Evolutionary conservation across 1,284 basidiomycete species (phyloP), one percentile per base, ranked within the genome.

Genomic region (Leccinum fallax): DNA sequence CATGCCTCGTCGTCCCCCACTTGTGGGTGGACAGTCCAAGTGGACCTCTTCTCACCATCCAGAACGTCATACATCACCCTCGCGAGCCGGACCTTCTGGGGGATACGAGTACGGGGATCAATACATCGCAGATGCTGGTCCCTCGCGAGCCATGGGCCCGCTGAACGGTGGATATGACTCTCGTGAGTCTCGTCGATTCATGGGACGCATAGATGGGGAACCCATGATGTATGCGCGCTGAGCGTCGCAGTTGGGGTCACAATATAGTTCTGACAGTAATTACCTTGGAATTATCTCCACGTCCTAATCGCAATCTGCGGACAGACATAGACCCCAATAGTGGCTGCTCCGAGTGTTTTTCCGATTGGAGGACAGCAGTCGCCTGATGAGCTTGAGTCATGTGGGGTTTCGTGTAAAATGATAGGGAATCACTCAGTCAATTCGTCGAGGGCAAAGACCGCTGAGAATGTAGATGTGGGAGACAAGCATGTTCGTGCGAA

Each of bases 1-100:
- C 16, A n/a, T n/a, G 30, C 64, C 55, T 55, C 55, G 62, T 26
- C 28, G 3, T 0, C 67, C 58, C 7, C 65, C 66, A 13, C 55
- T 26, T n/a, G 57, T 46, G 16, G 28, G 21, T 38, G 53, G 38
- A 24, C 57, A 36, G 4, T 53, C 55, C 4, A 19, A 38, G 21
- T 46, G 51, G 36, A 21, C 19, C 6, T 13, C 32, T 4, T 24
- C 38, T 28, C 43, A 15, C 4, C 36, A 49, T 16, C 26, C 49
- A 3, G 30, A 40, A 1, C 62, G 13, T n/a, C 53, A 49, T 16
- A 40, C 4, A 11, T 55, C 52, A 6, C 30, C 32, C 21, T 34
- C 21, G 32, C 53, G 32, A 34, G 53, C 13, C 24, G 53, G 32
- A 36, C 21, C 53, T 53, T 32, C 30, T 34, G 30, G 19, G 7